Evolutionary conservation across 1,284 basidiomycete species (phyloP).

Genomic region (Sphaerobolus stellatus): DNA sequence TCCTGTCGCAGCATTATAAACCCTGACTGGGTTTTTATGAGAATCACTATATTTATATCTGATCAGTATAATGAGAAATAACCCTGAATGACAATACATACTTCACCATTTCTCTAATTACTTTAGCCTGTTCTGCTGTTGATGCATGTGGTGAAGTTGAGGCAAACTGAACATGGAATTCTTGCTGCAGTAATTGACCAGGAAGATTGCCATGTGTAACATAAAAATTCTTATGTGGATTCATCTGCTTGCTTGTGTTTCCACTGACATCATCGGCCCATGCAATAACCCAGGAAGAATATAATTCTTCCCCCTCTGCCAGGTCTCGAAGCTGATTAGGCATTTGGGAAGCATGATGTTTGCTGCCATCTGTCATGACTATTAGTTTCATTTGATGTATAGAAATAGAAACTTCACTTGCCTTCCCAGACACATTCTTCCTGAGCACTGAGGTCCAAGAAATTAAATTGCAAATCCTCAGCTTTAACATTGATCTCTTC

Average conservation of each 20-base stretch:
- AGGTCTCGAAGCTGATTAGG: no score
- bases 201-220: constrained; percentile 27
- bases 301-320: constrained; percentile 20
- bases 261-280: constrained; percentile 36
- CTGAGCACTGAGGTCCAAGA: no score
- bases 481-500: no score
- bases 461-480: no score
- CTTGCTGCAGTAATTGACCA: constrained; percentile 25
- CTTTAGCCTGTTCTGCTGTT: constrained; percentile 28
- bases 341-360: no score
- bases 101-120: constrained; percentile 25
- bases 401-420: no score
- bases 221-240: constrained; percentile 31
- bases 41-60: no score
- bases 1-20: background rate
- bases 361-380: no score
- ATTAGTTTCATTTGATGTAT: no score
- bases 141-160: constrained; percentile 28
- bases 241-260: constrained; percentile 32
- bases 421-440: no score
- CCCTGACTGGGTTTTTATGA: background rate
- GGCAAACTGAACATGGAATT: constrained; percentile 30
- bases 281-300: constrained; percentile 23
- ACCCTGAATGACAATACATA: constrained; percentile 11
- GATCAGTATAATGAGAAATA: no score